phyloP scores from a whole-genome alignment of 805 yeast genomes.

The Yarrowia sp. region DNA sequence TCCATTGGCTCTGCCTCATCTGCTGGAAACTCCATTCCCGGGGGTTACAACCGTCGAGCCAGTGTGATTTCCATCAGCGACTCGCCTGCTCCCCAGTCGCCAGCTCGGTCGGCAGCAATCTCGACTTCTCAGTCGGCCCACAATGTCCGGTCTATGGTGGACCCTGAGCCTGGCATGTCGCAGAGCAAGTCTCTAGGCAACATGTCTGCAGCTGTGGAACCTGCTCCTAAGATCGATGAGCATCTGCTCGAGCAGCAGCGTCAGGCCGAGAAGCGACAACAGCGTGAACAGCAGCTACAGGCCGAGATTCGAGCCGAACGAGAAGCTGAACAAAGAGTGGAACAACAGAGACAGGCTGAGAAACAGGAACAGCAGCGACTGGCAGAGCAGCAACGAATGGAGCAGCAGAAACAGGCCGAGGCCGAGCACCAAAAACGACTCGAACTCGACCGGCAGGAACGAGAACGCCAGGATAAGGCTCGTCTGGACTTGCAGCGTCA shows the following conservation, averaged over 20 bases:
- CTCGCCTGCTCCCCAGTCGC: conserved; percentile 1
- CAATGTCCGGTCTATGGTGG: conserved; percentile 18
- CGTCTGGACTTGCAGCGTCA: background rate
- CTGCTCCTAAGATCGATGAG: background rate
- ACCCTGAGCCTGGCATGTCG: conserved; percentile 2
- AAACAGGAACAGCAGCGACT: background rate
- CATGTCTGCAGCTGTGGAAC: background rate
- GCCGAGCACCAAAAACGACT: conserved; percentile 5
- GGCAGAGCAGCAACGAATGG: background rate
- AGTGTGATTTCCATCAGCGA: conserved; percentile 1
- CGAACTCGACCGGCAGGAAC: background rate
- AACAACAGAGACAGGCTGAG: conserved; percentile 11
- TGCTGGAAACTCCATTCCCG: conserved; percentile 12
- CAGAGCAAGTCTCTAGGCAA: conserved; percentile 15
- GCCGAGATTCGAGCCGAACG: background rate
- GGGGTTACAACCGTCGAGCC: background rate
- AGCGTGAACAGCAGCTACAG: background rate
- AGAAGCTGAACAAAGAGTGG: background rate
- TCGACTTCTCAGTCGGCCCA: conserved; percentile 1
- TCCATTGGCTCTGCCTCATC: conserved; percentile 1
- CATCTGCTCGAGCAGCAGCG: background rate
- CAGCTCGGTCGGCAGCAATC: background rate
- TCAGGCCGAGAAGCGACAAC: background rate
- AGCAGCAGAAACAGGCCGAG: background rate
- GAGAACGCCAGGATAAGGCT: conserved; percentile 6